phyloP scores from a whole-genome alignment of 2,329 filamentous ascomycete genomes.

The Scolecobasidium constrictum region DNA sequence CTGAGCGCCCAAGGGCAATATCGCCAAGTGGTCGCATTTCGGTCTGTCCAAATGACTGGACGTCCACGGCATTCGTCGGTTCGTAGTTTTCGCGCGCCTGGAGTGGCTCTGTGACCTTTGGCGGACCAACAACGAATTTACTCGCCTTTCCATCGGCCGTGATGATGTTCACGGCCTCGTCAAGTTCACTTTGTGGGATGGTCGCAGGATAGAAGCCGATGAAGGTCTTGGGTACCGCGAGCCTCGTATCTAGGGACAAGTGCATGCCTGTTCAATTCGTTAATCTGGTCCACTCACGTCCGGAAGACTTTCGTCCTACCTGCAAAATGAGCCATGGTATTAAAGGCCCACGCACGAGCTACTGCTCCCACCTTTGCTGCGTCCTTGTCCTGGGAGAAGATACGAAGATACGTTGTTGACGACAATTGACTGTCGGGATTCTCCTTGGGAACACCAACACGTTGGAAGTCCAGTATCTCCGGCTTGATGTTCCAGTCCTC shows the following conservation, averaged over 20 bases:
- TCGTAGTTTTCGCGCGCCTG: conserved; percentile 16
- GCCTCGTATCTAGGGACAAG: conserved; percentile 17
- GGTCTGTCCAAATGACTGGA: conserved; percentile 24
- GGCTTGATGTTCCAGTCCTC: conserved; percentile 16
- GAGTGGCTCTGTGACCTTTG: conserved; percentile 8
- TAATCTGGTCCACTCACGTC: too few species aligned
- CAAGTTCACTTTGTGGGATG: conserved; percentile 1
- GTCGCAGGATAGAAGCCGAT: conserved; percentile 14
- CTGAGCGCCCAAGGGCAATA: conserved; percentile 19
- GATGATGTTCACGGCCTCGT: conserved; percentile 8
- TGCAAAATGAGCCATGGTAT: conserved; percentile 12
- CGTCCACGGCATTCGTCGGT: conserved; percentile 15
- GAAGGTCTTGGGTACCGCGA: conserved; percentile 11
- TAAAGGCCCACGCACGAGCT: conserved; percentile 11
- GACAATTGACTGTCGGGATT: conserved; percentile 22
- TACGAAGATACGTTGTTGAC: conserved; percentile 25
- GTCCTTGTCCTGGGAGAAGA: conserved; percentile 17
- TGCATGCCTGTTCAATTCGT: too few species aligned
- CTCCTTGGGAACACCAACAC: conserved; percentile 20
- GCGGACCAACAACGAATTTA: conserved; percentile 10
- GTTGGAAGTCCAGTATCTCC: conserved; percentile 18
- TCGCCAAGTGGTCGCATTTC: conserved; percentile 25
- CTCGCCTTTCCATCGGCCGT: conserved; percentile 8
- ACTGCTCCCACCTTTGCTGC: conserved; percentile 9
- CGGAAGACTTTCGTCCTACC: too few species aligned